Evolutionary conservation across 2,329 filamentous ascomycete species (phyloP).

Genomic region (Colletotrichum gigasporum): DNA sequence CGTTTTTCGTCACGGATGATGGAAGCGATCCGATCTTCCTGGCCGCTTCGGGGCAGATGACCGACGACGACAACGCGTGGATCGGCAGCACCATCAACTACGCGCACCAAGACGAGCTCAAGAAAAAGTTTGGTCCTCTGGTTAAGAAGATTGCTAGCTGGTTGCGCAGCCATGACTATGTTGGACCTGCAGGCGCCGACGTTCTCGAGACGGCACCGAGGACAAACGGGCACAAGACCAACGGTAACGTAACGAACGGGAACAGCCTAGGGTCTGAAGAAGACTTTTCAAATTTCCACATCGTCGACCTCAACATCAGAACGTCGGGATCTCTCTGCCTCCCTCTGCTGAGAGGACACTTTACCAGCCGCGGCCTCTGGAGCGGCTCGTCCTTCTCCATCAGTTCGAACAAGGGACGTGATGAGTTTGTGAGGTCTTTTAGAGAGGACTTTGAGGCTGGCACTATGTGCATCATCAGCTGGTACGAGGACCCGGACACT

Average conservation of each 20-base stretch:
- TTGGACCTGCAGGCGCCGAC: constrained; percentile 45
- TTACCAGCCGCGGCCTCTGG: constrained; percentile 37
- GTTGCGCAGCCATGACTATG: constrained; percentile 40
- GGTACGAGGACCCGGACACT: constrained; percentile 42
- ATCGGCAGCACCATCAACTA: constrained; percentile 46
- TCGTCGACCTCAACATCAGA: constrained; percentile 47
- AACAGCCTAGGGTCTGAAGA: background rate
- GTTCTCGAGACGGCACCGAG: constrained; percentile 39
- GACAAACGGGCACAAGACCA: constrained; percentile 16
- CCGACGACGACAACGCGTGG: constrained; percentile 42
- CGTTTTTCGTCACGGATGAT: constrained; percentile 43
- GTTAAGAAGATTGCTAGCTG: constrained; percentile 37
- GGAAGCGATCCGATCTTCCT: constrained; percentile 39
- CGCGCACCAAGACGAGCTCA: constrained; percentile 39
- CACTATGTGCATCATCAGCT: constrained; percentile 42
- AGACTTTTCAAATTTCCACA: constrained; percentile 33
- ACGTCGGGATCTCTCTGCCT: constrained; percentile 43
- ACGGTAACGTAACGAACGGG: background rate
- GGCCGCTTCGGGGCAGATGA: constrained; percentile 46
- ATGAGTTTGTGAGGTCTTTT: constrained; percentile 39
- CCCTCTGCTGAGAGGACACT: constrained; percentile 41
- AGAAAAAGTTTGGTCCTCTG: constrained; percentile 37
- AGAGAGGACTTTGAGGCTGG: constrained; percentile 37
- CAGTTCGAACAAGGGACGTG: constrained; percentile 32
- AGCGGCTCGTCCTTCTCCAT: constrained; percentile 42